Conservation (phyloP, 2,329 filamentous ascomycete genomes). For the Davidsoniella eucalypti region DNA sequence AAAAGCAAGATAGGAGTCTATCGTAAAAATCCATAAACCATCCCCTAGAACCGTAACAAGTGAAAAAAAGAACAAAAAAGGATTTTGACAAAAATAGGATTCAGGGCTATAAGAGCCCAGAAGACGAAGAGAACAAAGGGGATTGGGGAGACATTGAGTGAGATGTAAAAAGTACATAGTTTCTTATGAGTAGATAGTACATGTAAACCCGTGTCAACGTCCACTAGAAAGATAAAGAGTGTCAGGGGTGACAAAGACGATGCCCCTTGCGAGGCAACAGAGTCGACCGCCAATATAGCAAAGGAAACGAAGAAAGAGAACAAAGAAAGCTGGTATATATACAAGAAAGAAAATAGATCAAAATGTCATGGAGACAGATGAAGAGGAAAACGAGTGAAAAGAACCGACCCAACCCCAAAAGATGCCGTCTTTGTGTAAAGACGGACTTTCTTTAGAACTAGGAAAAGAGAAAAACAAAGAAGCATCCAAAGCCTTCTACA, state of each 20-base stretch:
- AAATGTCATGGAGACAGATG: background rate
- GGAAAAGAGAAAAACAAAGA: too few relatives aligned
- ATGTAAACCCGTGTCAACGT: too few relatives aligned
- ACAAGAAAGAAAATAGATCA: constrained; percentile 21
- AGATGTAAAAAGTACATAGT: background rate
- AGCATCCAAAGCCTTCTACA: background rate
- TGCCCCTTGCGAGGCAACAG: background rate
- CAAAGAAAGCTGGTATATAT: constrained; percentile 14
- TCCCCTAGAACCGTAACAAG: background rate
- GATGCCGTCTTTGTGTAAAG: too few relatives aligned
- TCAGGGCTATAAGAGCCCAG: background rate
- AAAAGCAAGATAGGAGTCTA: background rate
- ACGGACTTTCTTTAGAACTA: too few relatives aligned
- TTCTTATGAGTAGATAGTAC: too few relatives aligned
- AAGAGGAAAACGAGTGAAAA: background rate
- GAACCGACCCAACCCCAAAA: background rate
- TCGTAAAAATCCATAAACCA: background rate
- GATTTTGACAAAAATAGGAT: background rate
- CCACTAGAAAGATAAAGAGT: too few relatives aligned
- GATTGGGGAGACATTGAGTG: background rate
- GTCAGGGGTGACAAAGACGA: too few relatives aligned
- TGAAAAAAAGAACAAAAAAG: background rate
- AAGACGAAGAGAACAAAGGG: constrained; percentile 4
- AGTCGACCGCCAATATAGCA: background rate
- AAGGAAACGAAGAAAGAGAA: constrained; percentile 1